phyloP scores from a whole-genome alignment of 352 stramenopile genomes.

The Aphanomyces euteiches region DNA sequence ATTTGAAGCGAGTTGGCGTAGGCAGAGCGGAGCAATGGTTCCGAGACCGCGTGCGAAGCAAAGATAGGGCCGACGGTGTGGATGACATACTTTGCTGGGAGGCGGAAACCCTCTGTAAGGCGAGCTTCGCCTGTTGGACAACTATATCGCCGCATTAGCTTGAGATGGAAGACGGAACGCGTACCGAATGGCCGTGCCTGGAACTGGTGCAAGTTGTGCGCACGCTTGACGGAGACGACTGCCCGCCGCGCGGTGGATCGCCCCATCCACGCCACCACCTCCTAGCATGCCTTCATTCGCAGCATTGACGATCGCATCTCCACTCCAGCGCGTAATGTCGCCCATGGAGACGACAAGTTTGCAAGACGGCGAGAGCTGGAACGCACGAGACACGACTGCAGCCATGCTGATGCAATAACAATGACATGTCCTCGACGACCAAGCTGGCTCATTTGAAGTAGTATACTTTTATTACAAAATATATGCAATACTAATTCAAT shows the following conservation, averaged over 20 bases:
- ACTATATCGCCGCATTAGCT: not conserved
- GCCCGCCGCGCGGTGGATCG: slow-evolving; percentile 29
- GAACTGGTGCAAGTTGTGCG: slow-evolving; percentile 5
- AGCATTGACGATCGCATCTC: slow-evolving; percentile 32
- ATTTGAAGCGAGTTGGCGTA: slow-evolving; percentile 22
- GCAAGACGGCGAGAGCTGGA: slow-evolving; percentile 13
- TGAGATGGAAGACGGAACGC: not conserved
- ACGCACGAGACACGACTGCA: not conserved
- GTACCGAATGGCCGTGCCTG: slow-evolving; percentile 18
- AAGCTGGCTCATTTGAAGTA: no score
- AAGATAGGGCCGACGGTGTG: slow-evolving; percentile 28
- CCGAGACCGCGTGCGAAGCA: not conserved
- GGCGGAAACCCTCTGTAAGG: slow-evolving; percentile 15
- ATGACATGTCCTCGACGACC: no score
- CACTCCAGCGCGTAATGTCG: slow-evolving; percentile 30
- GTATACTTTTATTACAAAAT: not conserved
- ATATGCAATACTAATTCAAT: not conserved
- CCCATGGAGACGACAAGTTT: slow-evolving; percentile 17
- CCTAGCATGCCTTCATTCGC: slow-evolving; percentile 30
- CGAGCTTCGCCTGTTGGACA: slow-evolving; percentile 30
- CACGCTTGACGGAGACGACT: slow-evolving; percentile 11
- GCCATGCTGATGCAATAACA: no score
- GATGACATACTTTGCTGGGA: slow-evolving; percentile 29
- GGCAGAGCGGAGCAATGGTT: slow-evolving; percentile 5
- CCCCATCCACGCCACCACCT: slow-evolving; percentile 28